Conservation (phyloP, 2,329 filamentous ascomycete species). For the Cladosporium sp. region DNA sequence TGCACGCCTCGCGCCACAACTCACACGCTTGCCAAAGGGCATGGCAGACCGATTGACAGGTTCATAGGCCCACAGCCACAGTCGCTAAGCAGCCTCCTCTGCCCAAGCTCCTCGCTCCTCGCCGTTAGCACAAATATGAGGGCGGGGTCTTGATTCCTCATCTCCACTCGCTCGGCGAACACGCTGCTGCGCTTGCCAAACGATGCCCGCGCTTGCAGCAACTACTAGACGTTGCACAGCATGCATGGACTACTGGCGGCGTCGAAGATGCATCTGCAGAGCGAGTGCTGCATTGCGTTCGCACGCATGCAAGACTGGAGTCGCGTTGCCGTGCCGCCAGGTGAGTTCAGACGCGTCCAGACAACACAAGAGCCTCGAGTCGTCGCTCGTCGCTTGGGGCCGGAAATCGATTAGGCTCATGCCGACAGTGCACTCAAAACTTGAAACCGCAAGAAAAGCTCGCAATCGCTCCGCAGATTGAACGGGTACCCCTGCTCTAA, state of each 20-base stretch:
- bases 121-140: slow-evolving; percentile 15
- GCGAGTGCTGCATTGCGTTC: background rate
- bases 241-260: slow-evolving; percentile 1
- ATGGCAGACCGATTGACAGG: background rate
- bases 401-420: background rate
- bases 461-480: slow-evolving; percentile 20
- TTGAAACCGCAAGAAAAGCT: slow-evolving; percentile 12
- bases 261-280: background rate
- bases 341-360: slow-evolving; percentile 5
- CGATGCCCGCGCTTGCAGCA: background rate
- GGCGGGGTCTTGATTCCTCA: slow-evolving; percentile 18
- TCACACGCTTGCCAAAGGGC: background rate
- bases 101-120: slow-evolving; percentile 18
- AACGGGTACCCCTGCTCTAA: slow-evolving; percentile 12
- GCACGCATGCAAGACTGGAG: background rate
- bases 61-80: slow-evolving; percentile 12
- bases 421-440: slow-evolving; percentile 2
- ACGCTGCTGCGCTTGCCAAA: slow-evolving; percentile 15
- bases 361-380: background rate
- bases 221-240: background rate
- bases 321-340: slow-evolving; percentile 15
- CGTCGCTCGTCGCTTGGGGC: slow-evolving; percentile 1
- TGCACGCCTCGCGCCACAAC: slow-evolving; percentile 2
- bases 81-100: slow-evolving; percentile 4
- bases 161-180: slow-evolving; percentile 12